phyloP scores from a whole-genome alignment of 495 filamentous ascomycete genomes.

The Neurospora sp. region DNA sequence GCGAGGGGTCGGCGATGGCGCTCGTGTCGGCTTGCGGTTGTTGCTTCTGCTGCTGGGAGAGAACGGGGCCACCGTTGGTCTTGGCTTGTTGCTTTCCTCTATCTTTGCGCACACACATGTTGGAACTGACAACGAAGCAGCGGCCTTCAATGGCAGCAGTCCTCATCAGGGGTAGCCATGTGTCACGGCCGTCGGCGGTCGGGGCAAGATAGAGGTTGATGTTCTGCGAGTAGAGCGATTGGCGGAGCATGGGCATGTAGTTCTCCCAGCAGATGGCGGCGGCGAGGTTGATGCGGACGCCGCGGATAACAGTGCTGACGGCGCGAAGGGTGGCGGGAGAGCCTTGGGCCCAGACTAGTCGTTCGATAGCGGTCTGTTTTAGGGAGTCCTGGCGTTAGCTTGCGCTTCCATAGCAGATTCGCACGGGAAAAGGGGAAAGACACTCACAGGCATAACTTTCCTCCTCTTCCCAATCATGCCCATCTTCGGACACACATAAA shows the following conservation, averaged over 20 bases:
- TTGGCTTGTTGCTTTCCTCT: neutral
- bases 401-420: neutral
- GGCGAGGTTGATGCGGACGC: constrained; percentile 65
- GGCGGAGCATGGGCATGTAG: constrained; percentile 78
- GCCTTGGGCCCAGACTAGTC: constrained; percentile 85
- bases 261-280: constrained; percentile 97
- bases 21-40: neutral
- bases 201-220: constrained; percentile 90
- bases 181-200: constrained; percentile 76
- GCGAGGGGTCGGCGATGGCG: neutral
- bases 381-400: neutral
- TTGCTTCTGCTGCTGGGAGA: neutral
- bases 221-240: constrained; percentile 75
- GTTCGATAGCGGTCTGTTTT: constrained; percentile 63
- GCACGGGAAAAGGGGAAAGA: neutral
- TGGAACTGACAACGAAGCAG: constrained; percentile 77
- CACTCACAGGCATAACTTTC: constrained; percentile 77
- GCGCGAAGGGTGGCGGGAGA: constrained; percentile 71
- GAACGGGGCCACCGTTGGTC: neutral
- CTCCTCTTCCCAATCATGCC: constrained; percentile 78
- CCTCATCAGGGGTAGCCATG: constrained; percentile 74
- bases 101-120: constrained; percentile 57
- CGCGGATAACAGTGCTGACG: constrained; percentile 68
- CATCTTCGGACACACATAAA: constrained; percentile 68
- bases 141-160: constrained; percentile 74